Conservation (phyloP, 345 rosid genomes). For the Murraya koenigii region DNA sequence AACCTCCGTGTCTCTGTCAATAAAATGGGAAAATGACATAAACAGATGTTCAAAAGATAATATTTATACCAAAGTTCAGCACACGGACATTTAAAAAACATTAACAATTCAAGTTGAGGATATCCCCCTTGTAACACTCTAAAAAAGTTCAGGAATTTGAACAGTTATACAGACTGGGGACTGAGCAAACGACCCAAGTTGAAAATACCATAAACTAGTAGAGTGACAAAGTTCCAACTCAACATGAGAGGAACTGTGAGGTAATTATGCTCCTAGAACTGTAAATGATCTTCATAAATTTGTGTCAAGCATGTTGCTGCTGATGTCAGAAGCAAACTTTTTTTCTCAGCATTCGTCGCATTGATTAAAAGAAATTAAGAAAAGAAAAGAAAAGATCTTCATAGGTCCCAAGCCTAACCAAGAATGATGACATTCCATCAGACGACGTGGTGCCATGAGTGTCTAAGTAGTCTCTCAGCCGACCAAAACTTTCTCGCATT, state of each 20-base stretch:
- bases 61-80: background rate
- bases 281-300: background rate
- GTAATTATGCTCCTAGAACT: background rate
- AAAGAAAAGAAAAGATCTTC: background rate
- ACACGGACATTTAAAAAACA: background rate
- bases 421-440: slow-evolving; percentile 93
- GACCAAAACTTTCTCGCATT: slow-evolving; percentile 95
- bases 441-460: slow-evolving; percentile 91
- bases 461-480: slow-evolving; percentile 96
- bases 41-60: slow-evolving; percentile 13
- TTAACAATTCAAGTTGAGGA: background rate
- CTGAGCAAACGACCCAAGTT: background rate
- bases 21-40: slow-evolving; percentile 25
- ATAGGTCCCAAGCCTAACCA: slow-evolving; percentile 52
- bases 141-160: background rate
- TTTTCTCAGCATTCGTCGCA: background rate
- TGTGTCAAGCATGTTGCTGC: background rate
- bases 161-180: background rate
- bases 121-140: background rate
- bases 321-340: background rate
- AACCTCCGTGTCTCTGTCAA: slow-evolving; percentile 92
- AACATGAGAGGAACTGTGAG: background rate
- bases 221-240: background rate
- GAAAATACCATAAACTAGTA: background rate
- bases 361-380: background rate